These are phyloP conservation scores for Apophysomyces ossiformis DNA, from an alignment of 371 early-diverging fungal species.

Conservation along the genomic window DNA sequence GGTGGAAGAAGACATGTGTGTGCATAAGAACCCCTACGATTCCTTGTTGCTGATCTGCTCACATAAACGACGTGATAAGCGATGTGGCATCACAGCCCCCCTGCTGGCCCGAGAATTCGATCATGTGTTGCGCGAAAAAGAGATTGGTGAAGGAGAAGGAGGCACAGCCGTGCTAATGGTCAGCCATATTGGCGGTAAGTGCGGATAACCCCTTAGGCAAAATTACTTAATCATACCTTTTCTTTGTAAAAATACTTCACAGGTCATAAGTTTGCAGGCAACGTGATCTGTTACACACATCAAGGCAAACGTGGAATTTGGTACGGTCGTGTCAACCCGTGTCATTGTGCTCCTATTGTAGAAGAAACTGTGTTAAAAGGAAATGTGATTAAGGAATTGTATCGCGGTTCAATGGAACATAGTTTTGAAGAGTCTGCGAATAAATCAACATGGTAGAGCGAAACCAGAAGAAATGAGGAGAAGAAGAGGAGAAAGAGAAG, in stretches of 20 bases:
- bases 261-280: conserved; percentile 87
- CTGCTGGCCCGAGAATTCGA: conserved; percentile 72
- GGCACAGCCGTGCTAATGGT: conserved; percentile 60
- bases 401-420: conserved; percentile 62
- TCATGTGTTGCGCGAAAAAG: conserved; percentile 59
- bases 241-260: neutral
- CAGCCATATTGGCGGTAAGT: conserved; percentile 74
- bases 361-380: conserved; percentile 58
- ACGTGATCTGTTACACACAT: conserved; percentile 66
- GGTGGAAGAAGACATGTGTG: conserved; percentile 28
- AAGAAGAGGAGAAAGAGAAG: neutral
- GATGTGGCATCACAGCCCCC: conserved; percentile 81
- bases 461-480: neutral
- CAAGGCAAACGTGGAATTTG: conserved; percentile 63
- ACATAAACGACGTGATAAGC: conserved; percentile 79
- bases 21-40: conserved; percentile 50
- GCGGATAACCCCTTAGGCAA: neutral
- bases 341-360: conserved; percentile 62
- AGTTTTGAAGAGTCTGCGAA: conserved; percentile 44
- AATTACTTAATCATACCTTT: conserved; percentile 4
- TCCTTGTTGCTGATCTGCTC: conserved; percentile 76
- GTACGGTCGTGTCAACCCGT: conserved; percentile 70
- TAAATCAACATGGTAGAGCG: conserved; percentile 10
- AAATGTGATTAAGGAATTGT: conserved; percentile 65
- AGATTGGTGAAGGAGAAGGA: conserved; percentile 56